A percentile compares a stretch with the other conserved stretches of the same genome.
These are phyloP conservation scores for Candida anutae DNA, from an alignment of 1,139 yeast species.

Conservation along the genomic window DNA sequence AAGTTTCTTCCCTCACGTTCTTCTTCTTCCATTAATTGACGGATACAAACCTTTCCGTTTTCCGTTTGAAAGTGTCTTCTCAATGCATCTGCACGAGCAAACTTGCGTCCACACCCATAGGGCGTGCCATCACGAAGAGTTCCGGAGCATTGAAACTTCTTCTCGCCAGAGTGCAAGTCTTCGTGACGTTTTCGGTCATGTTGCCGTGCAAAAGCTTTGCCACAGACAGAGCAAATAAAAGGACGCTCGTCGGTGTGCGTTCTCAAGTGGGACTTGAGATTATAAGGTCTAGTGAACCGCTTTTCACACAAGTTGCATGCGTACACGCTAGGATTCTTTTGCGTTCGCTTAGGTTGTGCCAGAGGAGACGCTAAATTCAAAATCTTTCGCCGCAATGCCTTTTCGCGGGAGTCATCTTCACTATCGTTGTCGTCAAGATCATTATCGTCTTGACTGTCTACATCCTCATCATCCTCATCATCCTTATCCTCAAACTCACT, in stretches of 20 bases:
- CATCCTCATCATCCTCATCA: slow-evolving; percentile 3
- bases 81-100: slow-evolving; percentile 93
- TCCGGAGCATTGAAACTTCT: slow-evolving; percentile 81
- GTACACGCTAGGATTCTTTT: slow-evolving; percentile 72
- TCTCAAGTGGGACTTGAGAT: slow-evolving; percentile 80
- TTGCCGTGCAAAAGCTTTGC: slow-evolving; percentile 91
- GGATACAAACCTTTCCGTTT: slow-evolving; percentile 79
- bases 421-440: slow-evolving; percentile 7
- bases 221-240: slow-evolving; percentile 76
- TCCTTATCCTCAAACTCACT: no score
- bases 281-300: slow-evolving; percentile 85
- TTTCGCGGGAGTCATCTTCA: slow-evolving; percentile 6
- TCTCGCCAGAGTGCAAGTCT: slow-evolving; percentile 86
- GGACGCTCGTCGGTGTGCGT: slow-evolving; percentile 96
- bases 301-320: slow-evolving; percentile 84
- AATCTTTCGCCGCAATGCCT: slow-evolving; percentile 42
- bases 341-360: slow-evolving; percentile 46
- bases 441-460: slow-evolving; percentile 8
- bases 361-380: slow-evolving; percentile 53
- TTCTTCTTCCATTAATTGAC: slow-evolving; percentile 66
- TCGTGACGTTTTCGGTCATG: slow-evolving; percentile 94
- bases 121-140: slow-evolving; percentile 49
- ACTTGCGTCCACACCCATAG: slow-evolving; percentile 92
- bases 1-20: slow-evolving; percentile 19
- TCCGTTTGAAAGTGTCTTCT: slow-evolving; percentile 93